A percentile compares a stretch with the other conserved stretches of the same genome.
Evolutionary conservation across 176 grass and related monocot species (phyloP).

Genomic region (Tillandsia leiboldiana): DNA sequence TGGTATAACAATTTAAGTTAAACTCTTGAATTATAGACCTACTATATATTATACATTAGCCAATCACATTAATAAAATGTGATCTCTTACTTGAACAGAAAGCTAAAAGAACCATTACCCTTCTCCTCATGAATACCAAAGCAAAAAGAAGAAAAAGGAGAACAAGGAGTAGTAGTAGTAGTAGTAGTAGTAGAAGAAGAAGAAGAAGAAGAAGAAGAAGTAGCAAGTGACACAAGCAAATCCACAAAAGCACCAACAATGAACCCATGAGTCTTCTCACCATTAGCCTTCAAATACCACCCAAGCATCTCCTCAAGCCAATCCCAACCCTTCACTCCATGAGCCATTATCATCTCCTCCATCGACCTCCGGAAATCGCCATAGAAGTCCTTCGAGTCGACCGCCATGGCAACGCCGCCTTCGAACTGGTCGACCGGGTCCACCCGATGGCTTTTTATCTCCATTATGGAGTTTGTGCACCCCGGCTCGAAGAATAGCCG

Average conservation of each 20-base stretch:
- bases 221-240: slow-evolving; percentile 41
- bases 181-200: slow-evolving; percentile 5
- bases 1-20: too few species aligned
- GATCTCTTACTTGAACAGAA: slow-evolving; percentile 2
- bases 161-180: slow-evolving; percentile 17
- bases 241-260: slow-evolving; percentile 78
- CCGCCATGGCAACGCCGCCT: slow-evolving; percentile 40
- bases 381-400: slow-evolving; percentile 61
- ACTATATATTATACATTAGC: background rate
- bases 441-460: background rate
- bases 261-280: slow-evolving; percentile 51
- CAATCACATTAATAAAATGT: background rate
- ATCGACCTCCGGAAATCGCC: slow-evolving; percentile 69
- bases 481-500: slow-evolving; percentile 46
- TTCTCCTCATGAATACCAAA: slow-evolving; percentile 9
- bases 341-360: slow-evolving; percentile 76
- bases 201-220: slow-evolving; percentile 14
- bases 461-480: slow-evolving; percentile 38
- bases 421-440: slow-evolving; percentile 18
- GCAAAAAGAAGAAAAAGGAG: slow-evolving; percentile 19
- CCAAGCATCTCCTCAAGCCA: slow-evolving; percentile 84
- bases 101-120: background rate
- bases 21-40: background rate
- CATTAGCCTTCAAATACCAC: slow-evolving; percentile 77
- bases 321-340: slow-evolving; percentile 43